Conservation (phyloP, 352 stramenopile species). For the Pythium dissotocum region DNA sequence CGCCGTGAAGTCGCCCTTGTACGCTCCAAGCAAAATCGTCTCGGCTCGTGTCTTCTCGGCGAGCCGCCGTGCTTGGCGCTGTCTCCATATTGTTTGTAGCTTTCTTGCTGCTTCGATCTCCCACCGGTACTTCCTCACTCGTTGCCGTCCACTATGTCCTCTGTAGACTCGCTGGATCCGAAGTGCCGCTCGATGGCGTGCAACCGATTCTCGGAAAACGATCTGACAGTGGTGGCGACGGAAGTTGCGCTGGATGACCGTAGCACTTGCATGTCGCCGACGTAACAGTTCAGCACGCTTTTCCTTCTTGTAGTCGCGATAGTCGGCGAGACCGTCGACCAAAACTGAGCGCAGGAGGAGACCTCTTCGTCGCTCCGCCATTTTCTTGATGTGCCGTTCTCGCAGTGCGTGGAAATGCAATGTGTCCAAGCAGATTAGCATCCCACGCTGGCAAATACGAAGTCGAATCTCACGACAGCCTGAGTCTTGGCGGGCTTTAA, state of each 20-base stretch:
- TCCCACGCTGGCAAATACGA: constrained; percentile 34
- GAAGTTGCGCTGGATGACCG: constrained; percentile 72
- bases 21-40: constrained; percentile 64
- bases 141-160: constrained; percentile 42
- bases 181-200: constrained; percentile 44
- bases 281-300: constrained; percentile 40
- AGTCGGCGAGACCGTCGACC: constrained; percentile 28
- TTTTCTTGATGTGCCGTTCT: constrained; percentile 37
- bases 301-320: constrained; percentile 32
- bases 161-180: constrained; percentile 62
- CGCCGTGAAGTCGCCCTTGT: constrained; percentile 74
- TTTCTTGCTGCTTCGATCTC: constrained; percentile 40
- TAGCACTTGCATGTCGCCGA: constrained; percentile 40
- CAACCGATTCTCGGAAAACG: constrained; percentile 41
- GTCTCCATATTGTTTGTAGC: constrained; percentile 65
- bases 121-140: constrained; percentile 38
- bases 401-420: constrained; percentile 28
- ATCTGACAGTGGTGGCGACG: constrained; percentile 54
- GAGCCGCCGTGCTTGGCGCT: constrained; percentile 40
- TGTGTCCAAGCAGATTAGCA: constrained; percentile 34
- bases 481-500: constrained; percentile 38
- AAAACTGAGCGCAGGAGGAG: constrained; percentile 6
- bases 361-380: constrained; percentile 25
- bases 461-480: constrained; percentile 31
- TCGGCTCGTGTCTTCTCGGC: constrained; percentile 43